Conservation (phyloP, 306 rosid species). For the Datisca glomerata region DNA sequence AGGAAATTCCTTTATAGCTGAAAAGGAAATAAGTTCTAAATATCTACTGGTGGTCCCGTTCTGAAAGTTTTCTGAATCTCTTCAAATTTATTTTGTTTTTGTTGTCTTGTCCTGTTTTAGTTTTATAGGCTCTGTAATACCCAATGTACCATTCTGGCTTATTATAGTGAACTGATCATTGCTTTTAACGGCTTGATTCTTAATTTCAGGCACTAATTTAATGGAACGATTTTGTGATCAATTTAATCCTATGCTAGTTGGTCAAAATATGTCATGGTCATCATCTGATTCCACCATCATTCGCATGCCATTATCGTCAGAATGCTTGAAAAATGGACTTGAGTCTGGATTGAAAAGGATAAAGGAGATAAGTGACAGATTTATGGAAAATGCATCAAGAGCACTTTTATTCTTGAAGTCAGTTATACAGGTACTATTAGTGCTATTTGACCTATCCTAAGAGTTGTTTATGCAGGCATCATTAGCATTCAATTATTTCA, state of each 20-base stretch:
- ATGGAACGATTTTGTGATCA: constrained; percentile 68
- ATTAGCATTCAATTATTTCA: no score
- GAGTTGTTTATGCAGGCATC: no score
- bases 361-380: constrained; percentile 52
- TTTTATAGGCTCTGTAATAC: no score
- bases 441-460: not conserved
- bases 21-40: no score
- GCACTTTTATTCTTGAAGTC: constrained; percentile 78
- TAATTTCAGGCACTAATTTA: constrained; percentile 76
- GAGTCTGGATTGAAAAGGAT: constrained; percentile 45
- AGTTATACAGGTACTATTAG: constrained; percentile 60
- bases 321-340: constrained; percentile 47
- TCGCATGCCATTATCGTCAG: constrained; percentile 85
- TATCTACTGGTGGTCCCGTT: no score
- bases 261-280: constrained; percentile 53
- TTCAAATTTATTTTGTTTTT: not conserved
- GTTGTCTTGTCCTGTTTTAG: not conserved
- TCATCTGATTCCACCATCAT: constrained; percentile 73
- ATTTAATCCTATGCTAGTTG: constrained; percentile 76
- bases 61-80: not conserved
- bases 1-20: no score
- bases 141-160: not conserved
- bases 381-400: constrained; percentile 72
- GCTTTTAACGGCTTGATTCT: constrained; percentile 1
- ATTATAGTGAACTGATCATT: not conserved